Percentiles rank a stretch among this genome's conserved stretches.
Conservation (phyloP, 2,329 filamentous ascomycete genomes). For the Ambrosiella xylebori region DNA sequence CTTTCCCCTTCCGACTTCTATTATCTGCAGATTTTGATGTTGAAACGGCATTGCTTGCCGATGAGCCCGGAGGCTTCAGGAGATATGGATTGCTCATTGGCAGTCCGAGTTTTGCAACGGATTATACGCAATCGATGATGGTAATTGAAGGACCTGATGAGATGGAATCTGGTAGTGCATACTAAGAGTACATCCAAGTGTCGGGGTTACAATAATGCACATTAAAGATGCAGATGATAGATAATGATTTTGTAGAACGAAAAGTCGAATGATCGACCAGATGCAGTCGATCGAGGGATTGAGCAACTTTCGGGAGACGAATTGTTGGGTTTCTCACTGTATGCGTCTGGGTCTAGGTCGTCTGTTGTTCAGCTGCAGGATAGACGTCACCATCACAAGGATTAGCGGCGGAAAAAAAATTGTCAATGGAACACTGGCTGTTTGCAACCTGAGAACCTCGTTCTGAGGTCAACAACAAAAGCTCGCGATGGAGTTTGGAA, state of each 20-base stretch:
- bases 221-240: background rate
- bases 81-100: conserved; percentile 10
- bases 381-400: background rate
- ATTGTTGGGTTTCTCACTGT: background rate
- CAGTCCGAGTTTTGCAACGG: background rate
- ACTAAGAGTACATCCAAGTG: background rate
- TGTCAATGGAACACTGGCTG: background rate
- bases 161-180: background rate
- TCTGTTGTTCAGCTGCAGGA: background rate
- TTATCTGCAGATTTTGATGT: background rate
- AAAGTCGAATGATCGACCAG: background rate
- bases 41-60: conserved; percentile 11
- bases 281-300: background rate
- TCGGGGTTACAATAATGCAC: background rate
- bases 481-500: too few species aligned
- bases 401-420: background rate
- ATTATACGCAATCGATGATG: background rate
- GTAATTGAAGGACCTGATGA: background rate
- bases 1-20: background rate
- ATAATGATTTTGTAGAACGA: background rate
- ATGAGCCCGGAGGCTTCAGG: conserved; percentile 10
- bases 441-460: background rate
- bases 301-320: background rate
- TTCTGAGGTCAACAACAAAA: too few species aligned
- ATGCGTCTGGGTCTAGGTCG: background rate